Evolutionary conservation across 1,139 yeast species (phyloP).

Genomic region (Cylindricascospora bacillispora): DNA sequence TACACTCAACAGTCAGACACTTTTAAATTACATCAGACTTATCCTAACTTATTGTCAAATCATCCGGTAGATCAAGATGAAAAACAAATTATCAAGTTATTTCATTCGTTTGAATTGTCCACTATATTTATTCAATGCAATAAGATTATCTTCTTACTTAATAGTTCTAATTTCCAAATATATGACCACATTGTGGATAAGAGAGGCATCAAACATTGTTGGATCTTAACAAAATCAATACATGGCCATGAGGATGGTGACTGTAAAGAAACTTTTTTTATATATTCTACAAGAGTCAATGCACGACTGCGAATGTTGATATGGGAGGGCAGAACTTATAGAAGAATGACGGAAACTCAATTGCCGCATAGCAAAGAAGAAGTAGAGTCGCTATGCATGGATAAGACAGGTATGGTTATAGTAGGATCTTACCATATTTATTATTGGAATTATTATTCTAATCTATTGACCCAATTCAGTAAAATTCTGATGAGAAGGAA

Average conservation of each 20-base stretch:
- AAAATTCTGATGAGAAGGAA: too few relatives aligned
- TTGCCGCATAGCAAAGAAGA: constrained; percentile 13
- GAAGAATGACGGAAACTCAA: constrained; percentile 14
- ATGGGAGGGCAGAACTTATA: constrained; percentile 20
- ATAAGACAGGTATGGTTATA: too few relatives aligned
- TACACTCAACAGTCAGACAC: constrained; percentile 13
- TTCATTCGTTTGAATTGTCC: constrained; percentile 15
- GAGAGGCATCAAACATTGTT: constrained; percentile 18
- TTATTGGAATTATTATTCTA: too few relatives aligned
- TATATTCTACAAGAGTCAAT: constrained; percentile 13
- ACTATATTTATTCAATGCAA: constrained; percentile 22
- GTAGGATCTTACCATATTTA: too few relatives aligned
- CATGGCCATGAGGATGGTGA: constrained; percentile 3
- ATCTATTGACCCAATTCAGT: too few relatives aligned
- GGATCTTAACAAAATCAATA: constrained; percentile 12
- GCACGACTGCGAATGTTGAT: constrained; percentile 15
- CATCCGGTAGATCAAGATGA: constrained; percentile 6
- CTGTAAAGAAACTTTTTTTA: constrained; percentile 9
- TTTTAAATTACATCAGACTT: constrained; percentile 17
- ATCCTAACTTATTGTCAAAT: constrained; percentile 15
- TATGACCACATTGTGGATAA: constrained; percentile 23
- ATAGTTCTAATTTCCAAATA: constrained; percentile 20
- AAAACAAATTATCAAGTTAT: constrained; percentile 10
- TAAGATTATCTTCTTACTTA: constrained; percentile 15
- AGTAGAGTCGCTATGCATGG: constrained; percentile 9